Evolutionary conservation across 345 rosid species (phyloP).

Genomic region (Gossypium mustelinum): DNA sequence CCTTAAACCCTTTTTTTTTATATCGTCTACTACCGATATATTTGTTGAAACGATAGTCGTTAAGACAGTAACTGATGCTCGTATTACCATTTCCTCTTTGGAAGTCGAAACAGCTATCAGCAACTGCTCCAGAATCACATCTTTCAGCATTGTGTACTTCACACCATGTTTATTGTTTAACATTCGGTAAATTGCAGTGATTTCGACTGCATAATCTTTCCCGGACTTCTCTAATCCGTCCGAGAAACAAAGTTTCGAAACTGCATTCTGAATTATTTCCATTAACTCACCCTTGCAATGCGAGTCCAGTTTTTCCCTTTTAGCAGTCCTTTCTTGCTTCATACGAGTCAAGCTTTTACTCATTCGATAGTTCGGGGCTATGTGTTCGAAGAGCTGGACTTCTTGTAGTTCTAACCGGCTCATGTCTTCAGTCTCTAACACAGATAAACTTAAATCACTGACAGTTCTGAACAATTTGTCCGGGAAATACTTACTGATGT

Average conservation of each 20-base stretch:
- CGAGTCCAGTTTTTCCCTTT: slow-evolving; percentile 28
- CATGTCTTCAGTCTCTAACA: slow-evolving; percentile 35
- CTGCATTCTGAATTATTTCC: slow-evolving; percentile 50
- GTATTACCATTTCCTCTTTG: slow-evolving; percentile 57
- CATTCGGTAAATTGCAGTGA: slow-evolving; percentile 59
- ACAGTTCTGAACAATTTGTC: slow-evolving; percentile 30
- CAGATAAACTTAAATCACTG: slow-evolving; percentile 38
- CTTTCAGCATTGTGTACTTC: slow-evolving; percentile 61
- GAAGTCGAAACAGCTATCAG: slow-evolving; percentile 66
- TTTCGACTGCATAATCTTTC: slow-evolving; percentile 43
- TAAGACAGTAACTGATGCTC: slow-evolving; percentile 64
- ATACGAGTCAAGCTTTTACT: slow-evolving; percentile 14
- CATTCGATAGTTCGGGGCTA: slow-evolving; percentile 25
- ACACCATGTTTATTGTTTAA: slow-evolving; percentile 51
- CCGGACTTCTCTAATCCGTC: neutral
- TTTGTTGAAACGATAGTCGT: slow-evolving; percentile 55
- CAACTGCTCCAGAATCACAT: slow-evolving; percentile 68
- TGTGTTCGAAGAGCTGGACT: slow-evolving; percentile 36
- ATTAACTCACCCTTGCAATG: slow-evolving; percentile 33
- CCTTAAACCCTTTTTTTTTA: slow-evolving; percentile 66
- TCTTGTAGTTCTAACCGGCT: slow-evolving; percentile 28
- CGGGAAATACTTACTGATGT: slow-evolving; percentile 23
- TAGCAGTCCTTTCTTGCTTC: slow-evolving; percentile 19
- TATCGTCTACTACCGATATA: slow-evolving; percentile 50
- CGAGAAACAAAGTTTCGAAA: slow-evolving; percentile 19